Evolutionary conservation across 441 rosid species (phyloP), one percentile per base, ranked within the genome.

Genomic region (Pelargonium myrrhifolium): DNA sequence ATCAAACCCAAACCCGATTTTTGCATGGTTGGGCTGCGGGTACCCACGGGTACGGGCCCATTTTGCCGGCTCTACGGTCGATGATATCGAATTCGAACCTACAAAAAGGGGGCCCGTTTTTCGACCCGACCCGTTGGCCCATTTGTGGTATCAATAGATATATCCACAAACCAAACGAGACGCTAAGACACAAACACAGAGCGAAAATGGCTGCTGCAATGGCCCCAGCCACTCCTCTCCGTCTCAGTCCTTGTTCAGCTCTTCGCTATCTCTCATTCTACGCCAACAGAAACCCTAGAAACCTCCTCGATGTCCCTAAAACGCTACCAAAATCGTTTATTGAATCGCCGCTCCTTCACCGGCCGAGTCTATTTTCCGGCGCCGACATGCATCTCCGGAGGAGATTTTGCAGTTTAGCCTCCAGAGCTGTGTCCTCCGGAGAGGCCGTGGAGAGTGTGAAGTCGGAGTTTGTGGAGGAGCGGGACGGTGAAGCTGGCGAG

Each of bases 161-260:
- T 31, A 31, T 31, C 35, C 35, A 31, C 35, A 24, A 31, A 31
- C 35, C 35, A 31, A 31, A 3, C 35, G 35, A 5, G 2, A 31
- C 3, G 35, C 35, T 31, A 6, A 3, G 35, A 31, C 35, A 31
- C 35, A 31, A 11, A 42, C 47, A 42, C 12, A 35, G 40, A 15
- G 9, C 26, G 17, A 71, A 63, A 62, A 78, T 75, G 66, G 71
- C 77, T 40, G 76, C 81, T 43, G 77, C 84, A 66, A 67, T 86
- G 62, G 62, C 81, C n/a, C 84, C 86, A 12, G 81, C 80, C 45
- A 61, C 79, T 73, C 43, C 77, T 58, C 83, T 84, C 72, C 81
- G 85, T 39, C 75, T 82, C 17, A 73, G 65, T 3, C 69, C 86
- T 0, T 75, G 24, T 71, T 67, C 83, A 12, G 63, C 87, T 18